These are phyloP conservation scores for Vaccinium vitisidaea DNA, from an alignment of 148 eudicot species.

Conservation along the genomic window DNA sequence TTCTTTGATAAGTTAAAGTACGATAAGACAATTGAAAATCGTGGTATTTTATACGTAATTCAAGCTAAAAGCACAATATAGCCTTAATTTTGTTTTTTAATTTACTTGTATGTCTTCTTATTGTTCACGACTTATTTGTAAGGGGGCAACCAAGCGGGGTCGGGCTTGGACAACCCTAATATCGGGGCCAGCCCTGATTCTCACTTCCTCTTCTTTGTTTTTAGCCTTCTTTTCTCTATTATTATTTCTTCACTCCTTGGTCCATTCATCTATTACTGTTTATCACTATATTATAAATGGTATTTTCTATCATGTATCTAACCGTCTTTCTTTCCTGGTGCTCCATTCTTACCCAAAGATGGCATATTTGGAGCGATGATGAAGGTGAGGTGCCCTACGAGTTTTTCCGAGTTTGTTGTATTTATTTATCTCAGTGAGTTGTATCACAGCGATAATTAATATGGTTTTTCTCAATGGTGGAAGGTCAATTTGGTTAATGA, in stretches of 20 bases:
- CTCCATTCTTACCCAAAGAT: constrained; percentile 45
- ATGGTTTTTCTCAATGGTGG: constrained; percentile 11
- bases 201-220: background rate
- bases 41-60: no score
- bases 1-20: no score
- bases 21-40: no score
- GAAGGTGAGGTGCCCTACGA: constrained; percentile 52
- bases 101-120: no score
- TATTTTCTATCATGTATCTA: background rate
- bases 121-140: no score
- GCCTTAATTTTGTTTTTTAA: no score
- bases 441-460: background rate
- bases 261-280: background rate
- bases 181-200: background rate
- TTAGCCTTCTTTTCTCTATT: background rate
- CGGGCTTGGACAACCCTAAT: no score
- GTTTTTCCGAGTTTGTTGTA: background rate
- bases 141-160: no score
- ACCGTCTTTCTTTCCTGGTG: background rate
- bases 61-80: no score
- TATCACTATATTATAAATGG: background rate
- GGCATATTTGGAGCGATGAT: constrained; percentile 98
- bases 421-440: background rate
- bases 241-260: background rate
- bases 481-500: constrained; percentile 92